Conservation (phyloP, 2,329 filamentous ascomycete species). For the Phoma herbarum region DNA sequence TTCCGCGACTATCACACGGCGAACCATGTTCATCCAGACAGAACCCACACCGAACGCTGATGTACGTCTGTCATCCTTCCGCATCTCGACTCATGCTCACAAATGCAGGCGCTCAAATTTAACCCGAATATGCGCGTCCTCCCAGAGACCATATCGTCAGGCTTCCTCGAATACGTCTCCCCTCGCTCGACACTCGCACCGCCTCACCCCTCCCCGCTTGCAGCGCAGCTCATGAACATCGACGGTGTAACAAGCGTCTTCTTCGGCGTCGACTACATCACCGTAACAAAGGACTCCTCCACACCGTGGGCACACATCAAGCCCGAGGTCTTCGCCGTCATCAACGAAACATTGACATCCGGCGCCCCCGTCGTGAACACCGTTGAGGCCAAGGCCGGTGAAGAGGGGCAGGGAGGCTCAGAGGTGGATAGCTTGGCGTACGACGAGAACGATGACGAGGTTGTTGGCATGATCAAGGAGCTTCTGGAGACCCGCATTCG, state of each 20-base stretch:
- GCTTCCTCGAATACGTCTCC: conserved; percentile 91
- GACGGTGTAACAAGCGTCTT: conserved; percentile 96
- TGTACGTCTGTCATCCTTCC: conserved; percentile 54
- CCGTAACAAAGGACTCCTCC: conserved; percentile 87
- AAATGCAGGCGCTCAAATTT: conserved; percentile 79
- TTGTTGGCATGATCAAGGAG: conserved; percentile 98
- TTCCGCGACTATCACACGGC: conserved; percentile 45
- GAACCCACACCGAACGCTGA: conserved; percentile 94
- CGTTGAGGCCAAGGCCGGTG: conserved; percentile 65
- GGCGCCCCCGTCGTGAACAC: conserved; percentile 83
- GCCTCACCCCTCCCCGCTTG: conserved; percentile 89
- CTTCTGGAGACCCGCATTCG: conserved; percentile 93
- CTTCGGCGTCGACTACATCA: conserved; percentile 95
- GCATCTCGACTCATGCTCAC: conserved; percentile 17
- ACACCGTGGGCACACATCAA: conserved; percentile 95
- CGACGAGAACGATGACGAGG: conserved; percentile 90
- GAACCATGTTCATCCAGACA: conserved; percentile 97
- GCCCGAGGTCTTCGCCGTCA: conserved; percentile 92
- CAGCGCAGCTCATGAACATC: conserved; percentile 88
- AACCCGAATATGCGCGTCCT: conserved; percentile 88
- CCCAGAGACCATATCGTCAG: conserved; percentile 73
- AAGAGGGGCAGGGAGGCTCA: conserved; percentile 59
- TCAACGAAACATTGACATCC: conserved; percentile 88
- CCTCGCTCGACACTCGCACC: conserved; percentile 88
- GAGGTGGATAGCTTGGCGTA: conserved; percentile 78